Base-by-base conservation (phyloP, 345 rosid genomes). In the Jatropha curcas region DNA sequence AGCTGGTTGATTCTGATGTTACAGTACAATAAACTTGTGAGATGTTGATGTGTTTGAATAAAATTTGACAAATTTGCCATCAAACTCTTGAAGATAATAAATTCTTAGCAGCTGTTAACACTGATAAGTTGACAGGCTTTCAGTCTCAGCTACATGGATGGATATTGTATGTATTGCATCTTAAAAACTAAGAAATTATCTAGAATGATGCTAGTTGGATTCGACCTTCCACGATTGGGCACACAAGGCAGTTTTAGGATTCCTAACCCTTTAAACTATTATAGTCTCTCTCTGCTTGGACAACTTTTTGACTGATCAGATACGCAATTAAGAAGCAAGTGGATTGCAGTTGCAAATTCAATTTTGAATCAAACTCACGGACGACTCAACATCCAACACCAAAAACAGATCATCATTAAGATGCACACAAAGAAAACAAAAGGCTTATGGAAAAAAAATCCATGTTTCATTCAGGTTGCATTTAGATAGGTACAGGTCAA, bases 1-100 rank as follows among this genome's bases (percentile, higher is more conserved):
- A 0, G 92, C 91, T 34, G 99, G 98, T 61, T 85, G 85, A 83
- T 82, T 87, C 99, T 94, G 91, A 27, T 74, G 67, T 37, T 68
- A 4, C 65, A 39, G 34, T 57, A 70, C 35, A 70, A 41, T 46
- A 37, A 66, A 43, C 28, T 45, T 46, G 43, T 73, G 28, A 80
- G 67, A 35, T 50, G 9, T 61, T 45, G 46, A 51, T 27, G 34
- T 6, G 39, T 72, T 25, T 35, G 24, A 55, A 25, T 48, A 60
- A 27, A 46, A 37, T 33, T 33, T n/a, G 31, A 24, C 19, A 24
- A 39, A 56, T 25, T 33, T 33, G n/a, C 4, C 46, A 61, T 62
- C 28, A 6, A 31, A 45, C 12, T 56, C 19, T 35, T 35, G 14
- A 30, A 41, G 11, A 43, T 48, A 13, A 11, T 25, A 30, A 67